phyloP scores from a whole-genome alignment of 2,329 filamentous ascomycete genomes.

The Beauveria medogensis region DNA sequence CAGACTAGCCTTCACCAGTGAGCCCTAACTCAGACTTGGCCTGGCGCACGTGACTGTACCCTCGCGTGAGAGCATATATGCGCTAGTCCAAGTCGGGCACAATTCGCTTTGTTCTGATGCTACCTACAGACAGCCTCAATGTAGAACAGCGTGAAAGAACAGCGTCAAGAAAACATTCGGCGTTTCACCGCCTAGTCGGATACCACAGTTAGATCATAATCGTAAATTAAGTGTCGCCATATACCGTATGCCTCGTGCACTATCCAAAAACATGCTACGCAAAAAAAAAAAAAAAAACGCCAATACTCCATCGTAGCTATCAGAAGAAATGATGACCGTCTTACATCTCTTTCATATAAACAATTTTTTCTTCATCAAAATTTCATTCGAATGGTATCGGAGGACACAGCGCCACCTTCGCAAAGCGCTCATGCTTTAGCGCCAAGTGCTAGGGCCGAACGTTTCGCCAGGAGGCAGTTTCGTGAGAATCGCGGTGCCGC shows the following conservation, averaged over 20 bases:
- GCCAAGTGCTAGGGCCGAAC: slow-evolving; percentile 45
- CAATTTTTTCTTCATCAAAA: not conserved
- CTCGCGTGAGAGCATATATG: slow-evolving; percentile 1
- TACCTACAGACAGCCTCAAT: no score
- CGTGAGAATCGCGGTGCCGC: slow-evolving; percentile 34
- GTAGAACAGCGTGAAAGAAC: no score
- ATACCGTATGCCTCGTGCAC: not conserved
- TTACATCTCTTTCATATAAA: not conserved
- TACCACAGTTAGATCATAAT: slow-evolving; percentile 2
- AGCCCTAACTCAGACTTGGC: slow-evolving; percentile 27
- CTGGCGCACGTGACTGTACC: slow-evolving; percentile 23
- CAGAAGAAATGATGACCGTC: not conserved
- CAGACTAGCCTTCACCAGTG: not conserved
- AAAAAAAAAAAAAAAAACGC: not conserved
- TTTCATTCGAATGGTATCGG: no score
- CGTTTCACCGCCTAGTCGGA: no score
- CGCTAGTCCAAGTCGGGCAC: not conserved
- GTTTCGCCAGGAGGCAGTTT: slow-evolving; percentile 34
- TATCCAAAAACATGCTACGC: not conserved
- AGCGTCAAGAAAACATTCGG: not conserved
- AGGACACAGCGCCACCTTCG: not conserved
- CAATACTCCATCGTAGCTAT: not conserved
- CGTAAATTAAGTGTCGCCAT: slow-evolving; percentile 13
- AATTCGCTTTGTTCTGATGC: not conserved
- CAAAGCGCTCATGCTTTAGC: slow-evolving; percentile 19